Base-by-base conservation (phyloP, 1,139 yeast genomes). In the Debaryomyces udenii region DNA sequence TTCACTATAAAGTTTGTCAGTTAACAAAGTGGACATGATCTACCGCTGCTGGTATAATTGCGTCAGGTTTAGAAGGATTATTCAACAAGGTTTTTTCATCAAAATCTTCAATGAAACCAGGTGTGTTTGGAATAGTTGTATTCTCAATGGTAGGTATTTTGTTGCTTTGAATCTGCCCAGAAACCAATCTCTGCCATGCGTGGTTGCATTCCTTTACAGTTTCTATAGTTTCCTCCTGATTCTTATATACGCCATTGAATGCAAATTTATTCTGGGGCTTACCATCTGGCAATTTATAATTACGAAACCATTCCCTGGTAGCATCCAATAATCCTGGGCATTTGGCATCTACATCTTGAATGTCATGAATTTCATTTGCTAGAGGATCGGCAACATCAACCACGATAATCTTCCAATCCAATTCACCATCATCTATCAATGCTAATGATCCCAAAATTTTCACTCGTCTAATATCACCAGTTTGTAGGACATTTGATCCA, bases 371-470 rank as follows among this genome's bases (percentile, higher is more conserved):
- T 61, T 84, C 81, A 35, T 79, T 61, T 39, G 95, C 90, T 52
- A 87, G 70, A 45, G 93, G 90, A 61, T 89, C 96, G 45, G 78
- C 74, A 40, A 77, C 71, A 57, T 84, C 86, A 51, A 89, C 78
- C 48, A 82, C 96, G 55, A 89, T 80, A 41, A 89, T 80, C 66
- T 89, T 89, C 96, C 96, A 89, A 68, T 89, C 96, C 51, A 94
- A 82, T 68, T 88, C 96, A 46, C 96, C 96, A 63, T 88, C 96
- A 60, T 89, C 96, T 52, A 89, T 78, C 55, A 89, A 72, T 28
- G 96, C 96, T 78, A 88, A 78, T 47, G 87, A 81, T 50, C 96
- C 96, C 51, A 89, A 70, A 27, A 87, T 88, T 66, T 86, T 87
- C 44, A 88, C 96, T 62, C 83, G 83, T 58, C 81, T 82, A 54